These are phyloP conservation scores for Serpula lacrymans DNA, from an alignment of 768 basidiomycete genomes.

Conservation along the genomic window DNA sequence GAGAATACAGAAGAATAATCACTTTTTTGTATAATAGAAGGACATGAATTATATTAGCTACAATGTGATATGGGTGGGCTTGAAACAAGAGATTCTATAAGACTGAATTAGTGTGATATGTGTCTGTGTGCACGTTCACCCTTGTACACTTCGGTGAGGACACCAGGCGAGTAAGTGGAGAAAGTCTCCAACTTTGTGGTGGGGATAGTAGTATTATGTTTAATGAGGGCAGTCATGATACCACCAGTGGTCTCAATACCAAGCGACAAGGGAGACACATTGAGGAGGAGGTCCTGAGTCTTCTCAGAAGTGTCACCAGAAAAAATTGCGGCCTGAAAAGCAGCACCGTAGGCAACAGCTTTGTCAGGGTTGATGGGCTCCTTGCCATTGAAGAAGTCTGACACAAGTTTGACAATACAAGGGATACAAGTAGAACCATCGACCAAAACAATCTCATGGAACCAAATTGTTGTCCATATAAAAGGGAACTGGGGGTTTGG, in stretches of 20 bases:
- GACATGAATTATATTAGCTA: too few species aligned
- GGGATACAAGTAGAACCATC: slow-evolving; percentile 76
- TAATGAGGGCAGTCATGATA: slow-evolving; percentile 40
- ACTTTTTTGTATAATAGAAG: too few species aligned
- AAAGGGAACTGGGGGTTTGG: too few species aligned
- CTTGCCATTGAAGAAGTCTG: slow-evolving; percentile 64
- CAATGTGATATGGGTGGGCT: too few species aligned
- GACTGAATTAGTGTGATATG: too few species aligned
- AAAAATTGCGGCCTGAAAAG: slow-evolving; percentile 65
- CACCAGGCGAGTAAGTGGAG: too few species aligned
- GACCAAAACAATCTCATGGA: slow-evolving; percentile 53
- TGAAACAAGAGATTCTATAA: too few species aligned
- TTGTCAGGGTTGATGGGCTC: slow-evolving; percentile 74
- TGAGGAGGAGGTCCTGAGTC: slow-evolving; percentile 49
- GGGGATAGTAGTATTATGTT: slow-evolving; percentile 38
- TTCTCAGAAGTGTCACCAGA: slow-evolving; percentile 55
- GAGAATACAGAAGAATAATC: too few species aligned
- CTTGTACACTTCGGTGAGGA: too few species aligned
- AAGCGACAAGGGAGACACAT: slow-evolving; percentile 43
- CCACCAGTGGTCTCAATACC: slow-evolving; percentile 50
- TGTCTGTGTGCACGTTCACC: too few species aligned
- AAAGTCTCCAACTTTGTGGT: slow-evolving; percentile 17
- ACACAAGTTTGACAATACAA: slow-evolving; percentile 61
- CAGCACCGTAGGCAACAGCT: slow-evolving; percentile 71
- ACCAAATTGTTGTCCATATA: background rate